These are phyloP conservation scores for Choanephora cucurbitarum DNA, from an alignment of 371 early-diverging fungal species.

Conservation along the genomic window DNA sequence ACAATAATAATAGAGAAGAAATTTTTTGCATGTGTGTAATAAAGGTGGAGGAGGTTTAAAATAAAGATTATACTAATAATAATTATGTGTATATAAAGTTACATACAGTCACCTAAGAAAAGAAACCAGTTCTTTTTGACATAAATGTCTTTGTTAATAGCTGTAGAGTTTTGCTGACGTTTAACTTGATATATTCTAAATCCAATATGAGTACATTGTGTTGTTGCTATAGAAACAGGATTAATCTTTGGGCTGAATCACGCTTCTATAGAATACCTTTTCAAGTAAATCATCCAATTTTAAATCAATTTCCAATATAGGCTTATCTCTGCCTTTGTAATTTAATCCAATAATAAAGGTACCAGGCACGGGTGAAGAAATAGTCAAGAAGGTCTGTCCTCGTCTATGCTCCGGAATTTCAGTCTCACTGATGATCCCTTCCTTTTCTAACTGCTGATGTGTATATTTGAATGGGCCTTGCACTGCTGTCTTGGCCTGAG, in stretches of 20 bases:
- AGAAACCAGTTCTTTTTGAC: conserved; percentile 28
- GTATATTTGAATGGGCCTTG: conserved; percentile 74
- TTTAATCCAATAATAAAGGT: conserved; percentile 85
- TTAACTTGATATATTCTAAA: conserved; percentile 89
- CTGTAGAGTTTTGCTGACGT: conserved; percentile 44
- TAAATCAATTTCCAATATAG: conserved; percentile 93
- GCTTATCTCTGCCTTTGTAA: conserved; percentile 86
- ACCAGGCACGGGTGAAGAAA: conserved; percentile 82
- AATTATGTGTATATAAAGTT: not conserved
- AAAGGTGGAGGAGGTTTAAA: too few relatives aligned
- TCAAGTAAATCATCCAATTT: conserved; percentile 93
- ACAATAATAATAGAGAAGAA: not conserved
- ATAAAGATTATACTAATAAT: not conserved
- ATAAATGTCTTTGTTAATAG: conserved; percentile 43
- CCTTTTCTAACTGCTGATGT: conserved; percentile 84
- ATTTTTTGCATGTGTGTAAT: not conserved
- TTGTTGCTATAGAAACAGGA: conserved; percentile 70
- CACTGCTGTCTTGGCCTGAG: too few relatives aligned
- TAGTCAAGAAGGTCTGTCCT: conserved; percentile 80
- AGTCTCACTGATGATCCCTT: conserved; percentile 86
- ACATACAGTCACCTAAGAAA: not conserved
- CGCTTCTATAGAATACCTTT: conserved; percentile 68
- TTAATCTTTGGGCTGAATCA: conserved; percentile 91
- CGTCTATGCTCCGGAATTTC: conserved; percentile 86
- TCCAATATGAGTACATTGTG: conserved; percentile 83